Evolutionary conservation across 2,329 filamentous ascomycete species (phyloP).

Genomic region (Dryadomyces quercivorus): DNA sequence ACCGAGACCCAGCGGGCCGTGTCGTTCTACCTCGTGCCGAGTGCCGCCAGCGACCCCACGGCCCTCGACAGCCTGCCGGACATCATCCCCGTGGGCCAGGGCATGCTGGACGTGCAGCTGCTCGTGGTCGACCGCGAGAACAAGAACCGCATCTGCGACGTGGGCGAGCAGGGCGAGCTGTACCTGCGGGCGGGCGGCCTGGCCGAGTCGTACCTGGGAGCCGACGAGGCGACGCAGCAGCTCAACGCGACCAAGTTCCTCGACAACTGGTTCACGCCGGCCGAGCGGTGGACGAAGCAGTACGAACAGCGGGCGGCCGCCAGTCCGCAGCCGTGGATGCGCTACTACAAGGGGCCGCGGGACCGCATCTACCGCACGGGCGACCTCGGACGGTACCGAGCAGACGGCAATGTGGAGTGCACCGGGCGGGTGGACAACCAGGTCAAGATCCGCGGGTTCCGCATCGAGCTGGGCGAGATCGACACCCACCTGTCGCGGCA

Average conservation of each 20-base stretch:
- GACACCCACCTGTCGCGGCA: conserved; percentile 69
- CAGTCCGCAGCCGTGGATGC: conserved; percentile 67
- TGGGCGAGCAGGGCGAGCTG: conserved; percentile 78
- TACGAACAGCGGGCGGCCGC: conserved; percentile 15
- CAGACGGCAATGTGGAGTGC: conserved; percentile 59
- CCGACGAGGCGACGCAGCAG: conserved; percentile 38
- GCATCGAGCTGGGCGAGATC: conserved; percentile 90
- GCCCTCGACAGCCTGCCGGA: conserved; percentile 40
- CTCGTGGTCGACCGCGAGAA: conserved; percentile 66
- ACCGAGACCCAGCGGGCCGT: conserved; percentile 77
- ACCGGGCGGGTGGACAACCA: conserved; percentile 66
- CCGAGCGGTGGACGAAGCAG: conserved; percentile 49
- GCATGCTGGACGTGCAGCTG: conserved; percentile 83
- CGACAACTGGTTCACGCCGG: conserved; percentile 77
- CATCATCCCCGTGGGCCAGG: conserved; percentile 69
- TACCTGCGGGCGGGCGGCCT: conserved; percentile 73
- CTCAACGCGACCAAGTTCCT: conserved; percentile 69
- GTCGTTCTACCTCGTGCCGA: conserved; percentile 70
- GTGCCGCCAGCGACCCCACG: conserved; percentile 45
- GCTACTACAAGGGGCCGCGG: conserved; percentile 67
- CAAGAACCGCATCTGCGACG: conserved; percentile 54
- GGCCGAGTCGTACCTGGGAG: conserved; percentile 48
- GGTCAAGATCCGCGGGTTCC: conserved; percentile 91
- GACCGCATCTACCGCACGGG: conserved; percentile 83
- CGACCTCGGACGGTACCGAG: conserved; percentile 67